Evolutionary conservation across 306 rosid species (phyloP), one percentile per base, ranked within the genome.

Genomic region (Amphicarpaea edgeworthii): DNA sequence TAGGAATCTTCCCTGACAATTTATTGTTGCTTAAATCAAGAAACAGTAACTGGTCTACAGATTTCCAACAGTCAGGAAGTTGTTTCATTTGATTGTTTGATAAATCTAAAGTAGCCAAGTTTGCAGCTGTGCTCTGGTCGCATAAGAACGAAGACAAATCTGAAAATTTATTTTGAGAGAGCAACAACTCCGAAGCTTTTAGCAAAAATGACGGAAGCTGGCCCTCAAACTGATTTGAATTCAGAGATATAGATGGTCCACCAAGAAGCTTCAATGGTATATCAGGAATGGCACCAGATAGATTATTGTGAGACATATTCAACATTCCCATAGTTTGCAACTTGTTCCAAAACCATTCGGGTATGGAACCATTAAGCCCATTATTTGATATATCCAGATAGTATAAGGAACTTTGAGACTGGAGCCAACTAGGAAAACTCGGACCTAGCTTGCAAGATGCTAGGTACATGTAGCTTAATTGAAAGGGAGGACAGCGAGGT

Each of bases 361-460:
- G 81, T 9, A 76, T 20, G 3, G 1, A 14, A 54, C 55, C 77
- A 6, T 8, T 2, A 15, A 81, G 42, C 7, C 53, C 19, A 3
- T 14, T 45, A 76, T 68, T 1, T 5, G 81, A 68, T 26, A 68
- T 51, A 43, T 75, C 45, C 0, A 59, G 24, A 2, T 0, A 2
- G 0, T 0, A 0, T 2, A 61, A 7, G 3, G 2, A 0, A 6
- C 5, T 42, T 21, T 60, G 77, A 30, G 37, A 3, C 7, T 30
- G 37, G 37, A 30, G 4, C 37, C 37, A 30, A 30, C 37, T 30
- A 3, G 37, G 37, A 24, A 81, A 81, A 7, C 4, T 26, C 15
- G 68, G 67, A 50, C 84, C 77, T n/a, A 78, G 46, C 45, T 49
- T 50, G 45, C 81, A 75, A 49, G 67, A 75, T 38, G 59, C 34